phyloP scores from a whole-genome alignment of 805 yeast genomes.

The Pichia phayaonensis region DNA sequence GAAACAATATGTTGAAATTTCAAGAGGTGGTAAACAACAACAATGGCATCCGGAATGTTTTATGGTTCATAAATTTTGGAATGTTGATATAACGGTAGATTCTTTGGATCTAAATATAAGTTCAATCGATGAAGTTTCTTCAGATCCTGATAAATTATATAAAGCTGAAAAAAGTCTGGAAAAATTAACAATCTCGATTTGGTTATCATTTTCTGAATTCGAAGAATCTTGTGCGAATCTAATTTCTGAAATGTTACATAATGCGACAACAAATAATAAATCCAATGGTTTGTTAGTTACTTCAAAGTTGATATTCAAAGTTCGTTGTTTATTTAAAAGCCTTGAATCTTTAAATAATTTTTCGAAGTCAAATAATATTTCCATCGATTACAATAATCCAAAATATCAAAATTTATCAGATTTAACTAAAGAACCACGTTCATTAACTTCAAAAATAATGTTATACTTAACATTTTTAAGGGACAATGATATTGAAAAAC shows the following conservation, averaged over 20 bases:
- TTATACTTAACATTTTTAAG: conserved; percentile 78
- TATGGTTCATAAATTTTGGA: conserved; percentile 97
- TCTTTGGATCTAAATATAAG: conserved; percentile 37
- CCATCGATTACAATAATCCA: conserved; percentile 13
- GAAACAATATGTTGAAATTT: conserved; percentile 89
- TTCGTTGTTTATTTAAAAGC: conserved; percentile 72
- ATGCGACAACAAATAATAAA: conserved; percentile 69
- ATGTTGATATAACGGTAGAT: conserved; percentile 64
- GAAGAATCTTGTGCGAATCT: conserved; percentile 88
- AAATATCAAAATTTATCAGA: conserved; percentile 27
- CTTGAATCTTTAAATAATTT: conserved; percentile 42
- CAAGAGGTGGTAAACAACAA: conserved; percentile 82
- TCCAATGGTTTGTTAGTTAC: conserved; percentile 60
- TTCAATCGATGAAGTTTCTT: conserved; percentile 28
- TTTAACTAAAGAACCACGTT: conserved; percentile 63
- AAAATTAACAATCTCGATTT: conserved; percentile 49
- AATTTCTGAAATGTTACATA: conserved; percentile 85
- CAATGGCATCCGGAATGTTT: conserved; percentile 99
- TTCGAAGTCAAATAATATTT: conserved; percentile 8
- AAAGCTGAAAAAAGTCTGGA: conserved; percentile 60
- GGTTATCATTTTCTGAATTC: conserved; percentile 81
- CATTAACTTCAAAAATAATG: conserved; percentile 83
- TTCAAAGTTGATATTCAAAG: conserved; percentile 60
- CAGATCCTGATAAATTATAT: conserved; percentile 42
- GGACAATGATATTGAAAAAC: conserved; percentile 36